Evolutionary conservation across 176 grass and related monocot species (phyloP), one percentile per base, ranked within the genome.

Genomic region (Sorghum bicolor): DNA sequence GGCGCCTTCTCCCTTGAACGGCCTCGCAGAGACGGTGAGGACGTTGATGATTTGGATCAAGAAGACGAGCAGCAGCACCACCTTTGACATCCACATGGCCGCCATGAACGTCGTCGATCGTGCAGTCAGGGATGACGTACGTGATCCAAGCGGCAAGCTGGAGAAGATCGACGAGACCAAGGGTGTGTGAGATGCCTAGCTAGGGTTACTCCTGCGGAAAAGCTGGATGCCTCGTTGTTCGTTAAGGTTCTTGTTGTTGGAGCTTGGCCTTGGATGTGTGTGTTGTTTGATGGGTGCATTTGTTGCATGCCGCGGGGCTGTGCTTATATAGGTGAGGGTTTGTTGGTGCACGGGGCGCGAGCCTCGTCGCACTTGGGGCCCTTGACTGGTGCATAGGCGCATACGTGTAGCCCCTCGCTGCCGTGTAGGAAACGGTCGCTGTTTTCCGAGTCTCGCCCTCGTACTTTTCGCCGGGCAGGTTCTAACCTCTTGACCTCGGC

Each of bases 381-480:
- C 62, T 31, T 5, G 40, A 11, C 6, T 6, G 13, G 25, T 38
- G 64, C 47, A 60, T 76, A 45, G 62, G 71, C 38, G 65, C 66
- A 28, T 73, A 65, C 48, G 71, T 81, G 74, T 47, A 26, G 33
- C 7, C 26, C 9, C 33, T 15, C 19, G 44, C 0, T 2, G 39
- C 19, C 71, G 52, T 71, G 83, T 77, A 70, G 87, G 87, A 89
- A 89, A 5, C 2, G 66, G 83, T 89, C 87, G 26, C 78, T 77
- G 88, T 50, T 85, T 70, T 70, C 71, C 82, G 77, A 74, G 77
- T 74, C 69, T 40, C 64, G 32, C 32, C 5, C 6, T 83, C 40
- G 80, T 58, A 62, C 5, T 70, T 76, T 64, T 64, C 62, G 52
- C 24, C 47, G 26, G 72, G 28, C 82, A 31, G 22, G 38, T 81